These are phyloP conservation scores for Chamaecyparis obtusa DNA, from an alignment of 75 land plant genomes.

Conservation along the genomic window DNA sequence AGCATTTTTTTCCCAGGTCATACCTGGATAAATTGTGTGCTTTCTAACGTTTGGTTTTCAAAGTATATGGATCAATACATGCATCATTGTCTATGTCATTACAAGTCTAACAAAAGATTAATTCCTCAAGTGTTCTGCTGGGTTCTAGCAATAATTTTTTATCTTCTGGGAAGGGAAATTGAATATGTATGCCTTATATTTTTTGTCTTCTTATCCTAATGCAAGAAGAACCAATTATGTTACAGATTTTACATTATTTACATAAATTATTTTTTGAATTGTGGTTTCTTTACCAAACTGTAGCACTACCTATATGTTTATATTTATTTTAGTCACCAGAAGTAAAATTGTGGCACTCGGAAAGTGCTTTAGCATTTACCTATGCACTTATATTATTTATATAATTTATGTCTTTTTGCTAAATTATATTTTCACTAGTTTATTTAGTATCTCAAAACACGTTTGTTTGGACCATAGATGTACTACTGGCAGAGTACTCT, in stretches of 20 bases:
- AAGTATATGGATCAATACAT: slow-evolving; percentile 50
- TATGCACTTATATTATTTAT: too few species aligned
- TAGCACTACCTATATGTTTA: too few species aligned
- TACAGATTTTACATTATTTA: neutral
- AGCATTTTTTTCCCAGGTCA: neutral
- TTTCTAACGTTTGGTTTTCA: slow-evolving; percentile 20
- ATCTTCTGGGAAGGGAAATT: neutral
- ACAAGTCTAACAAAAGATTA: slow-evolving; percentile 12
- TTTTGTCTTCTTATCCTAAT: neutral
- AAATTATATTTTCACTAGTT: too few species aligned
- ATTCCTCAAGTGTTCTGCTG: neutral
- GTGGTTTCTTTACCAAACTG: too few species aligned
- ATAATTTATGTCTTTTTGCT: too few species aligned
- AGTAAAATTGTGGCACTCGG: too few species aligned
- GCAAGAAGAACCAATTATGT: neutral
- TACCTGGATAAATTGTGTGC: neutral
- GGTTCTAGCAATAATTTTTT: neutral
- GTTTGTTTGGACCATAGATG: too few species aligned
- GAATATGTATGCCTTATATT: neutral
- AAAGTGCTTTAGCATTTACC: too few species aligned
- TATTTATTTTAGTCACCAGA: too few species aligned
- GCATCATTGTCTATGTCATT: slow-evolving; percentile 87
- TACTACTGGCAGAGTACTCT: too few species aligned
- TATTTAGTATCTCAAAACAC: too few species aligned
- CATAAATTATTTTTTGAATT: too few species aligned